Conservation (phyloP, 306 rosid genomes). For the Alnus glutinosa region DNA sequence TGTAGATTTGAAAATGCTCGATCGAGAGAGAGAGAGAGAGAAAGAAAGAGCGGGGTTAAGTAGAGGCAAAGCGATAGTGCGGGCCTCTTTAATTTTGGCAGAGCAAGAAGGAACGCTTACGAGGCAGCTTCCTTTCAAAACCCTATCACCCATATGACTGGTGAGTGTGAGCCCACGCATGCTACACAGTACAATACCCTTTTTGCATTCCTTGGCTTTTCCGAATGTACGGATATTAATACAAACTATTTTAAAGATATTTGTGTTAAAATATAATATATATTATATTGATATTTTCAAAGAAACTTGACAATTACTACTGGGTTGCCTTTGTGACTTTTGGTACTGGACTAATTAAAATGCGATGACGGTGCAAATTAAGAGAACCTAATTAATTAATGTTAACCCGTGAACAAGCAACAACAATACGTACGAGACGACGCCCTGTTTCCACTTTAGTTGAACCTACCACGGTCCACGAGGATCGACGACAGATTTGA, state of each 20-base stretch:
- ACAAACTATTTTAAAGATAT: no score
- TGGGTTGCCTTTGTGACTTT: not conserved
- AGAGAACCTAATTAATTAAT: no score
- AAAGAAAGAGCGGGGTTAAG: not conserved
- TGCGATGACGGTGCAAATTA: no score
- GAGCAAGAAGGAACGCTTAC: constrained; percentile 14
- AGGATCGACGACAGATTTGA: no score
- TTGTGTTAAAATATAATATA: no score
- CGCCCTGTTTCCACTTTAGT: no score
- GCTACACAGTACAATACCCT: not conserved
- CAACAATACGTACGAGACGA: no score
- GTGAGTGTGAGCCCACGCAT: not conserved
- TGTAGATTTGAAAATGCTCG: not conserved
- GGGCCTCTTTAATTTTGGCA: not conserved
- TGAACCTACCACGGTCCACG: no score
- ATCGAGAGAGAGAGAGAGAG: not conserved
- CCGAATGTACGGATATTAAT: not conserved
- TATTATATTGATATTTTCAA: not conserved
- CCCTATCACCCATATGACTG: constrained; percentile 5
- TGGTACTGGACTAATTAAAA: no score
- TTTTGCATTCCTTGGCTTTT: not conserved
- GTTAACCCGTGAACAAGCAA: no score
- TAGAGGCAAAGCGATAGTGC: not conserved
- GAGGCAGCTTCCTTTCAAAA: constrained; percentile 30
- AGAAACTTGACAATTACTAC: not conserved